These are phyloP conservation scores for Fistulinella cinereoalba DNA, from an alignment of 1,284 basidiomycete genomes.

Conservation along the genomic window DNA sequence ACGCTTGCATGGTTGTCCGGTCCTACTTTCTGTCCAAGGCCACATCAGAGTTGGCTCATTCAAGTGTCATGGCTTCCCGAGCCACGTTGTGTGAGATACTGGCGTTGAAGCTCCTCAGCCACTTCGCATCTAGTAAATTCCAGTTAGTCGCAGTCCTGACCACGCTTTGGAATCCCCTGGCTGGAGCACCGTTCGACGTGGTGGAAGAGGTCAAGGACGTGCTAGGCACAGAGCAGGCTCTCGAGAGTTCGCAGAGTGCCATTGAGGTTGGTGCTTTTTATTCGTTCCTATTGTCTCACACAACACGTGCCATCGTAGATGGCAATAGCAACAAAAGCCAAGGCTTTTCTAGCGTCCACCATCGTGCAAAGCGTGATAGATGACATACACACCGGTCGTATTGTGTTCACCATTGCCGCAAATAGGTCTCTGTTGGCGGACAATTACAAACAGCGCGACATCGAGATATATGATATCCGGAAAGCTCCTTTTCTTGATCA, in stretches of 20 bases:
- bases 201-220: constrained; percentile 58
- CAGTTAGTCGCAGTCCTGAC: constrained; percentile 74
- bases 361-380: constrained; percentile 81
- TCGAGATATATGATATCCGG: constrained; percentile 72
- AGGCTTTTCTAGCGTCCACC: constrained; percentile 74
- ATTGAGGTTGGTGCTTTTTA: constrained; percentile 59
- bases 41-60: constrained; percentile 63
- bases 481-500: constrained; percentile 81
- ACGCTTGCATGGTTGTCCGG: constrained; percentile 69
- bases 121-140: constrained; percentile 70
- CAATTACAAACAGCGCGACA: constrained; percentile 77
- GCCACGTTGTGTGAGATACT: constrained; percentile 80
- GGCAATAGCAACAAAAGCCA: constrained; percentile 80
- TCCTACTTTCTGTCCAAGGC: constrained; percentile 48
- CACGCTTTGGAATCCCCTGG: constrained; percentile 75
- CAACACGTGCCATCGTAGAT: constrained; percentile 49
- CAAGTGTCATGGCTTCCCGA: constrained; percentile 67
- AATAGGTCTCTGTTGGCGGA: constrained; percentile 77
- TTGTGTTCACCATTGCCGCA: constrained; percentile 65
- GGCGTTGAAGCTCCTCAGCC: constrained; percentile 79
- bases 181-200: constrained; percentile 70
- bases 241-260: constrained; percentile 64
- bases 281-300: background rate
- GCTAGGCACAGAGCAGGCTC: constrained; percentile 53
- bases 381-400: constrained; percentile 74